Evolutionary conservation across 768 basidiomycete genomes (phyloP).

Genomic region (Hebeloma cylindrosporum): DNA sequence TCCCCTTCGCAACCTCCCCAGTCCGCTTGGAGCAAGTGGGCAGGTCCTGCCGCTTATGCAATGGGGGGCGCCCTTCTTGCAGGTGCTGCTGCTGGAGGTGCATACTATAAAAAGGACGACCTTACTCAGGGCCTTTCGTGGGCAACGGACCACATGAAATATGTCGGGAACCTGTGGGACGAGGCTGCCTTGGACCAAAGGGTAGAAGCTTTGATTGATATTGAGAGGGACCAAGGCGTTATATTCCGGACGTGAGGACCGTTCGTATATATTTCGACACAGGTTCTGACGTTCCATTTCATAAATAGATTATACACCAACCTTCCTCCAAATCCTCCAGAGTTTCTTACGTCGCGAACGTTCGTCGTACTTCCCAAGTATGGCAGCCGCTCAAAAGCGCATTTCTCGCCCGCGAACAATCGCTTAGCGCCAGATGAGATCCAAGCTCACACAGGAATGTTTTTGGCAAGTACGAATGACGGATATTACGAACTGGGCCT

Average conservation of each 20-base stretch:
- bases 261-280: slow-evolving; percentile 14
- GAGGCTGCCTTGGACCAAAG: slow-evolving; percentile 59
- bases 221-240: slow-evolving; percentile 63
- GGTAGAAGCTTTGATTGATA: slow-evolving; percentile 58
- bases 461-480: slow-evolving; percentile 76
- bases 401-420: slow-evolving; percentile 69
- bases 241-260: slow-evolving; percentile 76
- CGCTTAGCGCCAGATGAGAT: slow-evolving; percentile 72
- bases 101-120: slow-evolving; percentile 80
- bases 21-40: slow-evolving; percentile 22
- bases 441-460: slow-evolving; percentile 88
- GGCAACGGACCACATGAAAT: slow-evolving; percentile 89
- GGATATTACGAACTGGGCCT: slow-evolving; percentile 89
- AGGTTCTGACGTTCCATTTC: not conserved
- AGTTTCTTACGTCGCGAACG: slow-evolving; percentile 56
- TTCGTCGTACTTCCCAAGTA: slow-evolving; percentile 76
- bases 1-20: slow-evolving; percentile 24
- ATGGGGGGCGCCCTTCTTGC: slow-evolving; percentile 76
- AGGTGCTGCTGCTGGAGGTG: slow-evolving; percentile 81
- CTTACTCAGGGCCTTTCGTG: slow-evolving; percentile 68
- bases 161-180: slow-evolving; percentile 85
- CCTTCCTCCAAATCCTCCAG: slow-evolving; percentile 68
- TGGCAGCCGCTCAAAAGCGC: slow-evolving; percentile 43
- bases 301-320: slow-evolving; percentile 71
- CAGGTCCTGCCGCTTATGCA: slow-evolving; percentile 46